A percentile compares a stretch with the other conserved stretches of the same genome.
These are phyloP conservation scores for Pyricularia pennisetigena DNA, from an alignment of 2,329 filamentous ascomycete genomes.

Conservation along the genomic window DNA sequence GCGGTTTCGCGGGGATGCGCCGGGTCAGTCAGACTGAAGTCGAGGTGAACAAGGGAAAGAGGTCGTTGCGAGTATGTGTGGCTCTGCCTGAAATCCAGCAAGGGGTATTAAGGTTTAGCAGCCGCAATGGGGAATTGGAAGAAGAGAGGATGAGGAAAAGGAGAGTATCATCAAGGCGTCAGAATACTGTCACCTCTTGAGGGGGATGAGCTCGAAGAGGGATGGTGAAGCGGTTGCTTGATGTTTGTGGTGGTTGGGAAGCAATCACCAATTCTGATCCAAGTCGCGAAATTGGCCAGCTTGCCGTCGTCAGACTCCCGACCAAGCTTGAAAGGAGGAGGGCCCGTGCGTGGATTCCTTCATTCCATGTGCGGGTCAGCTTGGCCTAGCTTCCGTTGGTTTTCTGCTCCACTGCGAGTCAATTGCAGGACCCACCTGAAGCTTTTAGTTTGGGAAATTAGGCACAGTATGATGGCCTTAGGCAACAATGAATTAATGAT, in stretches of 20 bases:
- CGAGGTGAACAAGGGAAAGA: background rate
- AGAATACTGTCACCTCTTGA: background rate
- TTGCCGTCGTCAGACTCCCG: background rate
- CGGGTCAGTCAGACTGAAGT: background rate
- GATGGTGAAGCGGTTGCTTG: background rate
- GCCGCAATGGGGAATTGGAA: background rate
- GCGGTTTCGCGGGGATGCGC: background rate
- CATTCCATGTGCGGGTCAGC: background rate
- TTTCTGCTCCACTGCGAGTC: background rate
- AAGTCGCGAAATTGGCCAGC: slow-evolving; percentile 1
- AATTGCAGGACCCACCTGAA: background rate
- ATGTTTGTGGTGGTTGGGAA: background rate
- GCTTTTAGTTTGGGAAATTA: background rate
- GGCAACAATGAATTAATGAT: background rate
- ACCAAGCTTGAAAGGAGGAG: background rate
- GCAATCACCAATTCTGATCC: background rate
- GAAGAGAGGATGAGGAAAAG: background rate
- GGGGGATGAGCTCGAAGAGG: background rate
- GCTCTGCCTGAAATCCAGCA: slow-evolving; percentile 1
- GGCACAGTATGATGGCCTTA: background rate
- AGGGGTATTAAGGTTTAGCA: background rate
- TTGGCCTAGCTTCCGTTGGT: background rate
- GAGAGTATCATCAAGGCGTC: background rate
- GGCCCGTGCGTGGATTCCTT: background rate
- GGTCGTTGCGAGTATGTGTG: background rate